Conservation (phyloP, 768 basidiomycete genomes). For the Naganishia friedmannii region DNA sequence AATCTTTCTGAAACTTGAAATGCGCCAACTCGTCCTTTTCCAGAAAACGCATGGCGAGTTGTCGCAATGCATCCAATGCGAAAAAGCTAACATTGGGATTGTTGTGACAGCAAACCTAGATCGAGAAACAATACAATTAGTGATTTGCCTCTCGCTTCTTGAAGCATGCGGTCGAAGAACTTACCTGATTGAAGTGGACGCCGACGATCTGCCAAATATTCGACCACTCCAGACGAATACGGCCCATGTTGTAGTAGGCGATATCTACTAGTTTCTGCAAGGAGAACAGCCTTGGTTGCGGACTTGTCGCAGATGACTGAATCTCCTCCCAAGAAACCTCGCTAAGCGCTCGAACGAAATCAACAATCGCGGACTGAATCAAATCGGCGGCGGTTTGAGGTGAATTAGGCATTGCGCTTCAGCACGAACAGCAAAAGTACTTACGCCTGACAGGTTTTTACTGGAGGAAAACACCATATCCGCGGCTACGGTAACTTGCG, state of each 20-base stretch:
- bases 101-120: slow-evolving; percentile 95
- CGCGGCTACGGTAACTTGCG: slow-evolving; percentile 95
- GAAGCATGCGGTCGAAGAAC: slow-evolving; percentile 29
- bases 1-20: slow-evolving; percentile 99
- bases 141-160: neutral
- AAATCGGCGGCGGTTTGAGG: slow-evolving; percentile 6
- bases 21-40: slow-evolving; percentile 97
- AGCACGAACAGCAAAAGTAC: slow-evolving; percentile 46
- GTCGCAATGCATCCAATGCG: slow-evolving; percentile 90
- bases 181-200: slow-evolving; percentile 95
- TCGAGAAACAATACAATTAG: neutral
- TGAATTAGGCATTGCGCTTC: slow-evolving; percentile 9
- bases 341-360: slow-evolving; percentile 92
- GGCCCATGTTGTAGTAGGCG: slow-evolving; percentile 98
- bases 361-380: slow-evolving; percentile 84
- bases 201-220: slow-evolving; percentile 96
- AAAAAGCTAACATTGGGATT: slow-evolving; percentile 96
- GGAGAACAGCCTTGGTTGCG: slow-evolving; percentile 92
- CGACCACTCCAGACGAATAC: slow-evolving; percentile 97
- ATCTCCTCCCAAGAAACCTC: slow-evolving; percentile 99
- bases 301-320: slow-evolving; percentile 88
- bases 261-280: slow-evolving; percentile 97
- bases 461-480: slow-evolving; percentile 99
- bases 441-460: slow-evolving; percentile 87
- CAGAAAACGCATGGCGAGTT: slow-evolving; percentile 95